Base-by-base conservation (phyloP, 1,139 yeast species). In the Geotrichum carabidarum region DNA sequence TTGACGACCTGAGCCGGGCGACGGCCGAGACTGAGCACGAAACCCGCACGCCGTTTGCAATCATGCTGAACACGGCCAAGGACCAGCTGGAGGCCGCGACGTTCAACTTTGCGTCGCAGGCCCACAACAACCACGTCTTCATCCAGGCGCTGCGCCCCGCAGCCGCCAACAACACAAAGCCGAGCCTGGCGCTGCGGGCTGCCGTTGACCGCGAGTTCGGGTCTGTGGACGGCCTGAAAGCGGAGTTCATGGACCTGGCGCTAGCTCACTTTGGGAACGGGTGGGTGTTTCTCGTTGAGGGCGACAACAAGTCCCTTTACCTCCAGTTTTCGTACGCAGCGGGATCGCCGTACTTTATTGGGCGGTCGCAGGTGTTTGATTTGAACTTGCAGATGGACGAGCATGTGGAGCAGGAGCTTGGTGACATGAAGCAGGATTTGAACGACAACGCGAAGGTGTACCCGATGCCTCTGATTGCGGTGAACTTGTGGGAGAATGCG, bases 101-200 rank as follows among this genome's bases (percentile, higher is more conserved):
- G 12, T 91, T 85, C 77, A 94, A 90, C 72, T 81, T 78, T 66
- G 97, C 99, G 11, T 86, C 96, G 4, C 96, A 87, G 69, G 84
- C 91, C 1, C 95, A 87, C 73, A 91, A 90, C 73, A 93, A 93
- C 74, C 99, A 93, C 72, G 77, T 93, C 57, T 89, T 86, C 64
- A 82, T 90, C 68, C 83, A 86, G 68, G 86, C 87, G 65, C 76
- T 91, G 57, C 59, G 62, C 22, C 50, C 56, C 6, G 47, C 64
- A 12, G 61, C 58, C 34, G 51, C 58, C 30, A 62, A 63, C 52
- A 60, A 57, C 8, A 65, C 71, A 14, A 64, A 63, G 56, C 76
- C 78, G 22, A 59, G 67, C 56, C 57, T 68, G 30, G 59, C 61
- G 44, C 61, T 71, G 50, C 54, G 48, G 32, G 53, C 60, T 45